phyloP scores from a whole-genome alignment of 2,329 filamentous ascomycete species.

The Colletotrichum sojae region DNA sequence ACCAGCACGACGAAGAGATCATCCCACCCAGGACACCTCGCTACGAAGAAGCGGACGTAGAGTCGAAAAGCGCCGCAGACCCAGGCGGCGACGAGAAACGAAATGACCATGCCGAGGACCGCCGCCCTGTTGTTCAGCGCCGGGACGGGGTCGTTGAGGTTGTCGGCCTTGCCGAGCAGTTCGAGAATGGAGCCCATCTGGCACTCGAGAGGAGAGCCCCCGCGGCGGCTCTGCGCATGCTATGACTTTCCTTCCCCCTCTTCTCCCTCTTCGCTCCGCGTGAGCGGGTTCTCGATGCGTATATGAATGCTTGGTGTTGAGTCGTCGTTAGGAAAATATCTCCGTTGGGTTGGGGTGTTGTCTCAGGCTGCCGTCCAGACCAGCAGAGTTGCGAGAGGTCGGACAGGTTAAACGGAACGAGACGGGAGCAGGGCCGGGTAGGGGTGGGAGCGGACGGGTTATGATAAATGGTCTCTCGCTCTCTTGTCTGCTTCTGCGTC shows the following conservation, averaged over 20 bases:
- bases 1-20: conserved; percentile 41
- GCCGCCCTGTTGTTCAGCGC: conserved; percentile 34
- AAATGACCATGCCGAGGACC: conserved; percentile 40
- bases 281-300: background rate
- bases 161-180: conserved; percentile 41
- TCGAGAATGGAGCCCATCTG: conserved; percentile 40
- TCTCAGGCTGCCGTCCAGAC: background rate
- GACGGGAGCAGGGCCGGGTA: background rate
- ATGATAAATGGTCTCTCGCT: conserved; percentile 24
- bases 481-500: background rate
- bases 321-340: background rate
- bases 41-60: conserved; percentile 40
- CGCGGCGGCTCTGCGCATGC: conserved; percentile 27
- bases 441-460: conserved; percentile 8
- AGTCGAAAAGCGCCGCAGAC: conserved; percentile 40
- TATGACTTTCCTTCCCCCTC: background rate
- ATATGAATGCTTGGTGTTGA: background rate
- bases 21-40: conserved; percentile 40
- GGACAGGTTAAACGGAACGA: background rate
- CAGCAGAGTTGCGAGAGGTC: conserved; percentile 8
- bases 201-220: conserved; percentile 6
- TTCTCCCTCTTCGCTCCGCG: background rate
- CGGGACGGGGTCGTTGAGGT: conserved; percentile 40
- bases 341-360: background rate
- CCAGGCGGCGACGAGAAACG: conserved; percentile 40